A percentile compares a stretch with the other conserved stretches of the same genome.
Conservation (phyloP, 306 rosid genomes). For the Lupinus albus region DNA sequence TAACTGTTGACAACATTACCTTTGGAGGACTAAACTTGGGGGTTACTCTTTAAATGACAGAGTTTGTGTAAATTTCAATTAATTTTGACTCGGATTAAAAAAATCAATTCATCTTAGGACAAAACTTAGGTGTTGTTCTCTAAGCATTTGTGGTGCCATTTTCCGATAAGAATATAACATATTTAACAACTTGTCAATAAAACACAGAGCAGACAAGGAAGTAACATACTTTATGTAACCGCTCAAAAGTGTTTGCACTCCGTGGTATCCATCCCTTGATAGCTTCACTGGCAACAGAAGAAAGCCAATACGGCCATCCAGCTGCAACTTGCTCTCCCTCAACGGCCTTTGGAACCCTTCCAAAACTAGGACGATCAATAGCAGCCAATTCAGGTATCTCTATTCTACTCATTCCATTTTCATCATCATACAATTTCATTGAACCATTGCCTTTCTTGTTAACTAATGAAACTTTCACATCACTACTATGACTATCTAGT, state of each 20-base stretch:
- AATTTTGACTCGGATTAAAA: neutral
- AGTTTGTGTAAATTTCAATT: neutral
- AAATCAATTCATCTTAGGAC: no score
- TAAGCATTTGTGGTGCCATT: no score
- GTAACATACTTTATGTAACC: constrained; percentile 72
- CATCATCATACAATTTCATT: constrained; percentile 52
- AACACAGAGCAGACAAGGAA: constrained; percentile 28
- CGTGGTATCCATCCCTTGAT: constrained; percentile 89
- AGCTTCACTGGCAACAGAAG: constrained; percentile 86
- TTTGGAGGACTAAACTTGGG: no score
- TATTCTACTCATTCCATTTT: constrained; percentile 51
- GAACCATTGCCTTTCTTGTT: constrained; percentile 68
- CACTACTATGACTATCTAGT: constrained; percentile 38
- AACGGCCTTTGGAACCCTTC: constrained; percentile 66
- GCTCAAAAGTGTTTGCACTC: constrained; percentile 82
- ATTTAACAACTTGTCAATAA: neutral
- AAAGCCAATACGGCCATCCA: constrained; percentile 97
- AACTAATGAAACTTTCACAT: constrained; percentile 53
- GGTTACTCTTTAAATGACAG: neutral
- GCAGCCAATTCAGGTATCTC: constrained; percentile 50
- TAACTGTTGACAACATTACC: no score
- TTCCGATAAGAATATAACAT: no score
- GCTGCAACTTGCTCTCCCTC: constrained; percentile 88
- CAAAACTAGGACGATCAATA: constrained; percentile 53
- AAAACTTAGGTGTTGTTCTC: no score